phyloP scores from a whole-genome alignment of 768 basidiomycete genomes.

The Lactifluus rugatus region DNA sequence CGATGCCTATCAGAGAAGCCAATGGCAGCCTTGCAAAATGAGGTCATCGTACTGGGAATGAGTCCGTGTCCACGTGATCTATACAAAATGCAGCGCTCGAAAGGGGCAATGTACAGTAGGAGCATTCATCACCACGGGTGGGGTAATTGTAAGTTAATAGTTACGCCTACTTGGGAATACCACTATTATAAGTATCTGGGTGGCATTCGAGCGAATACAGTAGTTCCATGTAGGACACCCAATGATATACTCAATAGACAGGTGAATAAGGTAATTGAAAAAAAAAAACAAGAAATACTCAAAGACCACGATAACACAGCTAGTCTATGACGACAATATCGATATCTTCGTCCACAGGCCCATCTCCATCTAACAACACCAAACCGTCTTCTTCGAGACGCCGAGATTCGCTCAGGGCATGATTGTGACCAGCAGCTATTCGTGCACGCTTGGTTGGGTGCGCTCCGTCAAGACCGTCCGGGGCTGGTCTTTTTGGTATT shows the following conservation, averaged over 20 bases:
- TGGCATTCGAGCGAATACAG: neutral
- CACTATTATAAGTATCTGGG: no score
- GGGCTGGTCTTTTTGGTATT: conserved; percentile 46
- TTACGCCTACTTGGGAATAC: no score
- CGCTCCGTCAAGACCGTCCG: conserved; percentile 46
- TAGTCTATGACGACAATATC: conserved; percentile 52
- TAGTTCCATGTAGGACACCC: neutral
- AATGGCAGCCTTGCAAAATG: no score
- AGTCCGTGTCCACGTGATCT: no score
- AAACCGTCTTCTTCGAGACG: conserved; percentile 67
- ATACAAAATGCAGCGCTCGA: no score
- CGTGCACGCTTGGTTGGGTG: conserved; percentile 49
- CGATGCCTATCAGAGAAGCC: no score
- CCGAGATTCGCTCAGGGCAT: conserved; percentile 55
- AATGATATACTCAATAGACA: conserved; percentile 10
- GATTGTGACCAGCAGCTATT: conserved; percentile 22
- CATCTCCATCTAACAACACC: conserved; percentile 52
- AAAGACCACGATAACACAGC: neutral
- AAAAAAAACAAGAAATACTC: neutral
- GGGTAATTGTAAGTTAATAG: no score
- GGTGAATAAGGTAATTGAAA: conserved; percentile 9
- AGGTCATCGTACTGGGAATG: no score
- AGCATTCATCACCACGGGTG: no score
- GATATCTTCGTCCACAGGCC: conserved; percentile 39
- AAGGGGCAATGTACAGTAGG: no score